A percentile compares a stretch with the other conserved stretches of the same genome.
Evolutionary conservation across 2,329 filamentous ascomycete species (phyloP).

Genomic region (Talaromyces piceae): DNA sequence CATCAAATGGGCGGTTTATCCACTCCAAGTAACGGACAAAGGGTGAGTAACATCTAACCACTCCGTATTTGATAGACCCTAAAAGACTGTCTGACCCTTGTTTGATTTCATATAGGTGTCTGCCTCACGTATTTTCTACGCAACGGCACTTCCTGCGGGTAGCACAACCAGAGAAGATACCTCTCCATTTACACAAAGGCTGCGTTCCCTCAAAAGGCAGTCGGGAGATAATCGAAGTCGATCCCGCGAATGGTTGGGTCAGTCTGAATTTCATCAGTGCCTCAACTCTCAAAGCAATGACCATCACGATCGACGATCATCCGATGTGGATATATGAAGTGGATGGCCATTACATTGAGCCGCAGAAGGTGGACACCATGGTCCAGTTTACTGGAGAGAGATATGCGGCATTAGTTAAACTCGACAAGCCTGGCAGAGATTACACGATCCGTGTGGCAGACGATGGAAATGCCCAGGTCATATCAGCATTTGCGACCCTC

Average conservation of each 20-base stretch:
- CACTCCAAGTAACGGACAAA: conserved; percentile 23
- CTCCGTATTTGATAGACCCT: too few species aligned
- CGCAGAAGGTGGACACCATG: conserved; percentile 24
- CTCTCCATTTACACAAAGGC: conserved; percentile 21
- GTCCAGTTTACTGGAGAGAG: conserved; percentile 25
- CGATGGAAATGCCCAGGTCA: conserved; percentile 43
- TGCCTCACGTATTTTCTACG: conserved; percentile 12
- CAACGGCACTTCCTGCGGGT: conserved; percentile 7
- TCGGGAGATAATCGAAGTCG: conserved; percentile 38
- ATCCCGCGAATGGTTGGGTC: conserved; percentile 38
- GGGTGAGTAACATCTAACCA: conserved; percentile 18
- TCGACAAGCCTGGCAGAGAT: conserved; percentile 28
- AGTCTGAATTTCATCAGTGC: conserved; percentile 51
- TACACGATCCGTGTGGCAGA: conserved; percentile 45
- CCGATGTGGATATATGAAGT: conserved; percentile 31
- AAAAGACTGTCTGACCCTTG: too few species aligned
- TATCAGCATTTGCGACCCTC: conserved; percentile 45
- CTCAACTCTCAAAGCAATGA: conserved; percentile 44
- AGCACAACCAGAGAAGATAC: conserved; percentile 16
- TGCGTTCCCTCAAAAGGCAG: conserved; percentile 43
- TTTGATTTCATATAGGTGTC: too few species aligned
- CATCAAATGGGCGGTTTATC: conserved; percentile 16
- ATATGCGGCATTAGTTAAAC: conserved; percentile 29
- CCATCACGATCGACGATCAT: conserved; percentile 35
- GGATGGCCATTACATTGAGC: conserved; percentile 32